phyloP scores from a whole-genome alignment of 169 alveolate genomes.

The Plasmodium vinckei region DNA sequence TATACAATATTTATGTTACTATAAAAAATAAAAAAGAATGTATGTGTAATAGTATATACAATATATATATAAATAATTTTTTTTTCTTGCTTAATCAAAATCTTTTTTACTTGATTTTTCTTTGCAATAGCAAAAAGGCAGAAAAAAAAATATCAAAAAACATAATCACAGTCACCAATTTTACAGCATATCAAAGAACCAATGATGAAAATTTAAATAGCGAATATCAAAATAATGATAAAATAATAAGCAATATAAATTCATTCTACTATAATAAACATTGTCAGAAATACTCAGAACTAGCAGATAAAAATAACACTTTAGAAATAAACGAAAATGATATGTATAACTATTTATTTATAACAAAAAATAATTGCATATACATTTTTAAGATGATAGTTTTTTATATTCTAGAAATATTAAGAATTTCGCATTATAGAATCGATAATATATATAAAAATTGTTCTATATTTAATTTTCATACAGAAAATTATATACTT shows the following conservation, averaged over 20 bases:
- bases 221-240: neutral
- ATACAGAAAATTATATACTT: constrained; percentile 34
- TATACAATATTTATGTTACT: constrained; percentile 31
- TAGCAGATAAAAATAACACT: constrained; percentile 1
- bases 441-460: constrained; percentile 11
- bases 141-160: neutral
- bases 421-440: constrained; percentile 29
- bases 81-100: constrained; percentile 55
- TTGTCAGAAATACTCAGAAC: constrained; percentile 6
- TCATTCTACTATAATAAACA: constrained; percentile 21
- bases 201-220: neutral
- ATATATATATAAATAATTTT: constrained; percentile 58
- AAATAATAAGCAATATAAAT: constrained; percentile 37
- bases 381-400: constrained; percentile 53
- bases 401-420: constrained; percentile 46
- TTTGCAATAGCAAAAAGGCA: neutral
- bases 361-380: constrained; percentile 66
- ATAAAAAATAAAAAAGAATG: constrained; percentile 23
- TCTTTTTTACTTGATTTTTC: constrained; percentile 43
- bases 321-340: constrained; percentile 16
- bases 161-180: neutral
- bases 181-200: neutral
- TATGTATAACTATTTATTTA: constrained; percentile 58
- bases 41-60: constrained; percentile 37
- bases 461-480: constrained; percentile 33